A percentile compares a stretch with the other conserved stretches of the same genome.
Evolutionary conservation across 2,329 filamentous ascomycete genomes (phyloP).

Genomic region (Rutstroemia sp.): DNA sequence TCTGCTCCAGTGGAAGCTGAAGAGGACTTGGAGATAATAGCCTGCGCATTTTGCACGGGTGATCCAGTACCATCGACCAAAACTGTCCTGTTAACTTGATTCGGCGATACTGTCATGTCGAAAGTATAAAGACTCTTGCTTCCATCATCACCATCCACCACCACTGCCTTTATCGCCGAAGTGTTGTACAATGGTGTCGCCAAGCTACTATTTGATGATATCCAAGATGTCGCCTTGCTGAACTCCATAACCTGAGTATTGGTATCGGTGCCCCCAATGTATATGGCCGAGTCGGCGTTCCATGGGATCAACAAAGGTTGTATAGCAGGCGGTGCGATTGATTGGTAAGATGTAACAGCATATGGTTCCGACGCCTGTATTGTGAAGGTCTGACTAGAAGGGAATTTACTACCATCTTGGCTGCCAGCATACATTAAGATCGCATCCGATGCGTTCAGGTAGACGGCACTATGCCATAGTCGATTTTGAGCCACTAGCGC

Average conservation of each 20-base stretch:
- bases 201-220: conserved; percentile 57
- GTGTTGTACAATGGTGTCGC: conserved; percentile 52
- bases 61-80: conserved; percentile 55
- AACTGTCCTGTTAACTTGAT: conserved; percentile 63
- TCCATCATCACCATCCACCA: conserved; percentile 66
- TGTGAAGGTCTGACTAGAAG: conserved; percentile 69
- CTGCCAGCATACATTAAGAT: conserved; percentile 78
- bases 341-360: conserved; percentile 49
- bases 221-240: conserved; percentile 56
- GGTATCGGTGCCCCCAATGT: conserved; percentile 64
- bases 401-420: conserved; percentile 47
- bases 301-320: conserved; percentile 69
- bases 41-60: conserved; percentile 39
- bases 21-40: conserved; percentile 28
- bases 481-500: conserved; percentile 46
- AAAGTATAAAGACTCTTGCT: conserved; percentile 76
- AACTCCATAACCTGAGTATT: conserved; percentile 71
- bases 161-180: conserved; percentile 49
- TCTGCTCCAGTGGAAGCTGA: neutral
- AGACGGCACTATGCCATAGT: conserved; percentile 67
- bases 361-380: conserved; percentile 62
- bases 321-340: conserved; percentile 52
- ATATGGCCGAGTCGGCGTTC: conserved; percentile 60
- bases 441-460: conserved; percentile 59
- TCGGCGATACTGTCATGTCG: conserved; percentile 66